Evolutionary conservation across 306 rosid genomes (phyloP).

Genomic region (Benincasa hispida): DNA sequence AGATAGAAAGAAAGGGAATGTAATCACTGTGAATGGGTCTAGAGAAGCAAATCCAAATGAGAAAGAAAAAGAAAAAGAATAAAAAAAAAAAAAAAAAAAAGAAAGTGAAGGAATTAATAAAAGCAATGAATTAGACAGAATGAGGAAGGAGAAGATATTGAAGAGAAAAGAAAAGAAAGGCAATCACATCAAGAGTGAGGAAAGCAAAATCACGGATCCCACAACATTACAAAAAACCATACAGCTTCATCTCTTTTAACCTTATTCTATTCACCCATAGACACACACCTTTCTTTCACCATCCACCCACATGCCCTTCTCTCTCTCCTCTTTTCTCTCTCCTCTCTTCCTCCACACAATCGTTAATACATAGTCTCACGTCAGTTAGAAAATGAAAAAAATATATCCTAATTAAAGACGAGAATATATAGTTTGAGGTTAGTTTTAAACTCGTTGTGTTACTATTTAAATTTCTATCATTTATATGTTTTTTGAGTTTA

Average conservation of each 20-base stretch:
- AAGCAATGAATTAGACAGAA: neutral
- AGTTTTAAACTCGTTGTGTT: too few species aligned
- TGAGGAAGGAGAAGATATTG: neutral
- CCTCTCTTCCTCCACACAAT: neutral
- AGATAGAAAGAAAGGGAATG: neutral
- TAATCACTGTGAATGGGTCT: neutral
- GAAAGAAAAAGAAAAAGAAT: neutral
- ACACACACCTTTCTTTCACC: conserved; percentile 5
- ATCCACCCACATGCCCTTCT: conserved; percentile 1
- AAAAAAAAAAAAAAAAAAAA: neutral
- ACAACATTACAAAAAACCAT: conserved; percentile 24
- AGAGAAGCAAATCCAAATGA: conserved; percentile 3
- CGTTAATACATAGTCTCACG: too few species aligned
- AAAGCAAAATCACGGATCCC: conserved; percentile 46
- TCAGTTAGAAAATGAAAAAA: neutral
- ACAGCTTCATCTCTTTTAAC: conserved; percentile 12
- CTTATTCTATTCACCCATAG: conserved; percentile 5
- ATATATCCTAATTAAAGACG: too few species aligned
- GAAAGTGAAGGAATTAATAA: neutral
- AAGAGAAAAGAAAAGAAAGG: neutral
- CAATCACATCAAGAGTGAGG: conserved; percentile 24
- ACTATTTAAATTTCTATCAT: too few species aligned
- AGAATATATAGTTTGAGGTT: too few species aligned
- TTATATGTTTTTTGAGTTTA: too few species aligned
- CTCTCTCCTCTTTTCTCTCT: neutral